A percentile compares a stretch with the other conserved stretches of the same genome.
phyloP scores from a whole-genome alignment of 2,329 filamentous ascomycete species.

The Claviceps capensis region DNA sequence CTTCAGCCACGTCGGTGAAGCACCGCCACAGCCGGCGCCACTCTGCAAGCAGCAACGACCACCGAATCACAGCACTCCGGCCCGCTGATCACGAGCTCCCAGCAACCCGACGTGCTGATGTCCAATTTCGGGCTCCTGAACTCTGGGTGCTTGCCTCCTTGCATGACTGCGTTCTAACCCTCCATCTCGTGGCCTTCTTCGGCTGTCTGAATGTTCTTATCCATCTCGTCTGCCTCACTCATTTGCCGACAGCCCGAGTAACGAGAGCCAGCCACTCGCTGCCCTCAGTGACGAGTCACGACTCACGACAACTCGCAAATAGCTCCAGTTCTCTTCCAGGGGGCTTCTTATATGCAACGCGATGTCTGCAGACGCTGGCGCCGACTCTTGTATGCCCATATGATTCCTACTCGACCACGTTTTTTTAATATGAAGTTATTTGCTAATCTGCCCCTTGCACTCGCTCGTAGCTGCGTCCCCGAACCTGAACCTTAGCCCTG shows the following conservation, averaged over 20 bases:
- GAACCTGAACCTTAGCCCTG: conserved; percentile 71
- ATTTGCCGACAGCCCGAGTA: background rate
- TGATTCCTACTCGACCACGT: background rate
- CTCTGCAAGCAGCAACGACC: conserved; percentile 2
- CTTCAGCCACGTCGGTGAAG: background rate
- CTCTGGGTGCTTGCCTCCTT: background rate
- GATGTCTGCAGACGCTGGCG: conserved; percentile 14
- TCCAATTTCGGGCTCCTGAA: background rate
- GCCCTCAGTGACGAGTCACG: background rate
- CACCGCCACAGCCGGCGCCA: background rate
- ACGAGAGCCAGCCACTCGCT: background rate
- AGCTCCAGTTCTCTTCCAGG: background rate
- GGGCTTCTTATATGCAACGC: conserved; percentile 6
- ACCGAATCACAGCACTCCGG: conserved; percentile 7
- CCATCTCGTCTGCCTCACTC: background rate
- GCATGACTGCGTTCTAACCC: background rate
- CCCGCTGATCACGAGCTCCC: background rate
- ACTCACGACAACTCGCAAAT: conserved; percentile 1
- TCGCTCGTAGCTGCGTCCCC: conserved; percentile 38
- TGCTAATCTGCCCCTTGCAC: conserved; percentile 6
- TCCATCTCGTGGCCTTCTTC: background rate
- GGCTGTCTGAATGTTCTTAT: background rate
- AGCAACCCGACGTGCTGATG: background rate
- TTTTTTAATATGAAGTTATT: background rate
- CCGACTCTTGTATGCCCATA: conserved; percentile 11